phyloP scores from a whole-genome alignment of 2,329 filamentous ascomycete genomes.

The Myriosclerotinia curreyana region DNA sequence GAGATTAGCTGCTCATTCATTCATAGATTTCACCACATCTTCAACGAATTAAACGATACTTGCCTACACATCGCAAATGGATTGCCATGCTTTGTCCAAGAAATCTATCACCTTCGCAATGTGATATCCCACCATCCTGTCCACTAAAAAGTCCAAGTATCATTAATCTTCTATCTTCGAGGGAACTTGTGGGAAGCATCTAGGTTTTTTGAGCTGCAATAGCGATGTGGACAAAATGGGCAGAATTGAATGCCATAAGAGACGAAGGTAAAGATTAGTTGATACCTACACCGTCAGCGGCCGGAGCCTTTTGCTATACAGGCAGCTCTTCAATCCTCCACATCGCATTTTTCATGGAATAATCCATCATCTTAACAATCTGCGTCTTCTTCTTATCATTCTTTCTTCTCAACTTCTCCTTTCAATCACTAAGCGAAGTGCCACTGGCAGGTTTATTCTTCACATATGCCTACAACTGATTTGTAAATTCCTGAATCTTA shows the following conservation, averaged over 20 bases:
- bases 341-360: neutral
- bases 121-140: neutral
- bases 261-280: neutral
- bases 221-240: too few relatives aligned
- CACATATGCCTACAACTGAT: neutral
- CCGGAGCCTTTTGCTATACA: neutral
- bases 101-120: neutral
- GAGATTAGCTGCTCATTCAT: neutral
- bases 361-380: neutral
- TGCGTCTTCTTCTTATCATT: neutral
- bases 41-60: neutral
- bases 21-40: neutral
- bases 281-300: neutral
- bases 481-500: neutral
- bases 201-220: too few relatives aligned
- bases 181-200: too few relatives aligned
- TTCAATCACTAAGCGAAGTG: neutral
- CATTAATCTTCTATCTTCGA: neutral
- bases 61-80: neutral
- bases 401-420: neutral
- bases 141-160: neutral
- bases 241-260: too few relatives aligned
- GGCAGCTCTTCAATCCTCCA: neutral
- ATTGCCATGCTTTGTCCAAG: neutral
- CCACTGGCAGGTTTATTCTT: neutral